Evolutionary conservation across 2,329 filamentous ascomycete species (phyloP).

Genomic region (Xylariaceae sp.): DNA sequence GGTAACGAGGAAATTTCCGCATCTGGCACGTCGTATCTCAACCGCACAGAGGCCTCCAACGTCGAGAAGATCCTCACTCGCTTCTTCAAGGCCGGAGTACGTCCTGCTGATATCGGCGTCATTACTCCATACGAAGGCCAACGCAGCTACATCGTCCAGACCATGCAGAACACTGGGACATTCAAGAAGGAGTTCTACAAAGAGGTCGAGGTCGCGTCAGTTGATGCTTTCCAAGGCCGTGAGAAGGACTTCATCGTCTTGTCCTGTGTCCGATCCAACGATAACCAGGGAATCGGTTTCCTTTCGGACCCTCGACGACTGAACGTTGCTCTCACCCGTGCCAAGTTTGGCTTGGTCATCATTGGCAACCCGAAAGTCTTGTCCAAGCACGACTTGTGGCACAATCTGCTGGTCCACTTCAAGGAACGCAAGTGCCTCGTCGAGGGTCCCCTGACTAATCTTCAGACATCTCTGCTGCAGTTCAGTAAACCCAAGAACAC

Average conservation of each 20-base stretch:
- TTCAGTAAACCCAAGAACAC: conserved; percentile 90
- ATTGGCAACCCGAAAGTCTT: conserved; percentile 96
- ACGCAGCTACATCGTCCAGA: conserved; percentile 94
- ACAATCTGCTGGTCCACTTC: conserved; percentile 89
- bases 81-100: conserved; percentile 98
- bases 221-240: conserved; percentile 96
- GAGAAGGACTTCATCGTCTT: conserved; percentile 99
- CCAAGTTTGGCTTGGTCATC: conserved; percentile 93
- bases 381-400: conserved; percentile 96
- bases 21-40: conserved; percentile 94
- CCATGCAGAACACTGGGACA: conserved; percentile 96
- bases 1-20: conserved; percentile 98
- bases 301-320: conserved; percentile 94
- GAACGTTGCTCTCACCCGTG: conserved; percentile 93
- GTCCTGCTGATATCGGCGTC: conserved; percentile 87
- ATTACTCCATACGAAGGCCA: conserved; percentile 99
- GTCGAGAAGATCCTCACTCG: conserved; percentile 98
- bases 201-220: conserved; percentile 95
- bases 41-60: conserved; percentile 92
- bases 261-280: conserved; percentile 95
- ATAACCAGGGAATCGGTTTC: conserved; percentile 98
- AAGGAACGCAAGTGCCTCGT: conserved; percentile 95
- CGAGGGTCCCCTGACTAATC: conserved; percentile 86
- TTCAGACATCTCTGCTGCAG: conserved; percentile 92
- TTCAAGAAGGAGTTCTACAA: conserved; percentile 99